phyloP scores from a whole-genome alignment of 371 early-diverging fungal genomes.

The Amoeboaphelidium protococcarum region DNA sequence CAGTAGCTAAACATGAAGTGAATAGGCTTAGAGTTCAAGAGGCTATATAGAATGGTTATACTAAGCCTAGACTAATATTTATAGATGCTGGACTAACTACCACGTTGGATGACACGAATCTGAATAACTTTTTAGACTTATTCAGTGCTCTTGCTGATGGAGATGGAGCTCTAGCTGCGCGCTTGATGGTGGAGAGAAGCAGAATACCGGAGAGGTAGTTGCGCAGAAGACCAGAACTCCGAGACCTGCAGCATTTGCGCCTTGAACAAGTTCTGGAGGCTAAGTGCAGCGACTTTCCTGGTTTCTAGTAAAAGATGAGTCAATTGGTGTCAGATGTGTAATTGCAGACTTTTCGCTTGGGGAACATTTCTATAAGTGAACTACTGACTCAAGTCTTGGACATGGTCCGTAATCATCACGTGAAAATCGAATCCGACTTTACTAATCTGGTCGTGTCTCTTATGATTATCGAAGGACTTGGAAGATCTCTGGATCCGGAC shows the following conservation, averaged over 20 bases:
- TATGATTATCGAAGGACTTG: conserved; percentile 77
- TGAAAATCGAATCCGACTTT: conserved; percentile 76
- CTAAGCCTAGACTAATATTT: conserved; percentile 39
- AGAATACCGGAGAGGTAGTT: conserved; percentile 35
- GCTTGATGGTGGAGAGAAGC: conserved; percentile 65
- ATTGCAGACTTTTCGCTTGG: conserved; percentile 39
- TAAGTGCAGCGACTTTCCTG: conserved; percentile 33
- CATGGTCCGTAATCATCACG: conserved; percentile 67
- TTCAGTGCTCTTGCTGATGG: conserved; percentile 59
- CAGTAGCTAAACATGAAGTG: no score
- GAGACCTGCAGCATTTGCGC: no score
- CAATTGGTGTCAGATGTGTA: conserved; percentile 36
- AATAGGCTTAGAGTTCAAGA: no score
- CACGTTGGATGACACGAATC: conserved; percentile 32
- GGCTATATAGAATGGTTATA: no score
- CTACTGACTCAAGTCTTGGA: conserved; percentile 46
- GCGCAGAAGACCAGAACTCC: no score
- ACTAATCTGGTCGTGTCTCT: conserved; percentile 67
- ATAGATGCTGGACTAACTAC: conserved; percentile 75
- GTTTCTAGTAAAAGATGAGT: conserved; percentile 48
- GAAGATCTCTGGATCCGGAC: conserved; percentile 61
- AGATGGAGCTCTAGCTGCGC: conserved; percentile 48
- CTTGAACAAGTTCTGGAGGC: not conserved
- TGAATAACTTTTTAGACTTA: conserved; percentile 63
- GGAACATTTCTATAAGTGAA: conserved; percentile 41